Base-by-base conservation (phyloP, 805 yeast species). In the Torulaspora franciscae region DNA sequence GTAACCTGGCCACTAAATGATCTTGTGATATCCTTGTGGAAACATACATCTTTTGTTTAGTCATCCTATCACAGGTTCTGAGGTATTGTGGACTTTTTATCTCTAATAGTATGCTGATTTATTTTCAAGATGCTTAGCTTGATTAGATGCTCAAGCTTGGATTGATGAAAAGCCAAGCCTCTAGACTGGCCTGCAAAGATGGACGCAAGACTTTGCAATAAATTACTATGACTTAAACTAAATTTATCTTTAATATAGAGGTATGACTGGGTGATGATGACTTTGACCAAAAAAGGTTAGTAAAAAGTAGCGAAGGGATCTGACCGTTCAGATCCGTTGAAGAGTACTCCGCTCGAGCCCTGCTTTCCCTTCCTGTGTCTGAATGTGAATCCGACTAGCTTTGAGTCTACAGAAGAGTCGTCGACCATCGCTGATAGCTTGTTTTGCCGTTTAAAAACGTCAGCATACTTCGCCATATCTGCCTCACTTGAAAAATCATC, bases 401-500 rank as follows among this genome's bases (percentile, higher is more conserved):
- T 83, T 44, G 85, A 82, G 49, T 76, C 76, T 26, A 77, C 80
- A 17, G 80, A 72, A 27, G 76, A 71, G 45, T 76, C 73, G 34
- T 75, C 75, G 25, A 77, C 75, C 61, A 77, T 70, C 41, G 83
- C 90, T 27, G 93, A 84, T 60, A 90, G 67, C 50, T 75, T 80
- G 63, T 90, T 96, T 58, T 88, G 88, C 68, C 95, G 85, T 51
- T 91, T 95, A 73, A 93, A 82, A 10, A 93, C 99, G 59, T 93
- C 99, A 58, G 93, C 91, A 70, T 93, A 93, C 65, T 93, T 90
- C 50, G 91, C 93, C 98, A 93, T 89, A 64, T 91, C 95, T 37
- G 85, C 89, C 64, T 91, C 98, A 65, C 89, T 93, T 47, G 87
- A 87, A 65, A 93, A 93, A 66, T 93, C 99, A 68, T 93, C 99